Base-by-base conservation (phyloP, 2,329 filamentous ascomycete genomes). In the Alternaria infectoria region DNA sequence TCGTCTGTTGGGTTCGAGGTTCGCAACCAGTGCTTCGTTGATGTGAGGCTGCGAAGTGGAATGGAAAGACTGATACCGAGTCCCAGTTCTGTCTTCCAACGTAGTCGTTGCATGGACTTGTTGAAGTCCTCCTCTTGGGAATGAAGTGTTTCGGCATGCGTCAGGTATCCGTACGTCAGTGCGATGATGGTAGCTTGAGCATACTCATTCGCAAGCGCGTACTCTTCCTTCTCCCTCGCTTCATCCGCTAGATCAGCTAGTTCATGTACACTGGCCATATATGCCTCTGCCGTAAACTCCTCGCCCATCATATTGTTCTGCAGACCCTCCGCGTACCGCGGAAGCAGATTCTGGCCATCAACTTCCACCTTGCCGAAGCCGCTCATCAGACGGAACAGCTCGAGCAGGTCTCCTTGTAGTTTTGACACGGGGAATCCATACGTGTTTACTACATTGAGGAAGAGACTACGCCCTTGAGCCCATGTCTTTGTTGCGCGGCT, bases 381-480 rank as follows among this genome's bases (percentile, higher is more conserved):
- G 0, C 66, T 66, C 3, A 79, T 63, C 3, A 76, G 55, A 13
- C 77, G 67, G 59, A 77, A 78, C 0, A 69, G 64, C 62, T 79
- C 77, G 13, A 78, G 68, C 2, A 78, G 52, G 54, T 79, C 77
- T 25, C 75, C 77, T 43, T 78, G 76, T 0, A 79, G 61, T 3
- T 69, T 61, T 1, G 74, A 69, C 1, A 71, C 40, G 6, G 70
- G 65, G 44, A 74, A 72, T 5, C 54, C 59, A 49, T 78, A 78
- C 9, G 62, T 72, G 17, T 76, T 76, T 21, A 59, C 15, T 1
- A 78, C 60, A 9, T 55, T 64, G 15, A 78, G 59, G 54, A 69
- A 71, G 3, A 79, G 54, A 0, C 60, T 52, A 17, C 77, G 76
- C 0, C 36, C 46, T 0, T 60, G 64, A 7, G 72, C 71, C 77